Evolutionary conservation across 2,329 filamentous ascomycete genomes (phyloP).

Genomic region (Thielaviopsis ethacetica): DNA sequence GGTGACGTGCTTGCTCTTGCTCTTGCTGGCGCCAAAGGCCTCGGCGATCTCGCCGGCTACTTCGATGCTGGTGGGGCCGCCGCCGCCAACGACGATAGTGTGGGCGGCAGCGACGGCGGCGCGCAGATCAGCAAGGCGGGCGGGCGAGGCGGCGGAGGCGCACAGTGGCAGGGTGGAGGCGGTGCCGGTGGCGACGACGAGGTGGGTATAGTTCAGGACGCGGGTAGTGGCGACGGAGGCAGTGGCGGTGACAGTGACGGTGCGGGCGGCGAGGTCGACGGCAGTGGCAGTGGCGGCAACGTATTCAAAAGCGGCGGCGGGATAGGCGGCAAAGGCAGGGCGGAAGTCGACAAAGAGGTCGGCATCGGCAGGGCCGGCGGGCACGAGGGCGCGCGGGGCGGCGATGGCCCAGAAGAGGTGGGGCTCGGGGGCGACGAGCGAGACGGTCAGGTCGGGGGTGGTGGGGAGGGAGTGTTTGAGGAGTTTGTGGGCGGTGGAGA

Average conservation of each 20-base stretch:
- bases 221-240: conserved; percentile 18
- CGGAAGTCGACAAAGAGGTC: conserved; percentile 21
- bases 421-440: conserved; percentile 30
- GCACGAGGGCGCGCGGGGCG: conserved; percentile 31
- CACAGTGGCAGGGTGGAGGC: conserved; percentile 17
- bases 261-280: conserved; percentile 26
- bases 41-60: conserved; percentile 22
- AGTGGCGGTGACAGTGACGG: conserved; percentile 24
- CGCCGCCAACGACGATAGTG: conserved; percentile 23
- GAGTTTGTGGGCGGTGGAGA: conserved; percentile 33
- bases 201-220: conserved; percentile 27
- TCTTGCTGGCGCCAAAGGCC: conserved; percentile 15
- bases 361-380: conserved; percentile 28
- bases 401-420: conserved; percentile 33
- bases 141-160: conserved; percentile 26
- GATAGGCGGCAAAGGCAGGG: conserved; percentile 33
- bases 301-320: conserved; percentile 32
- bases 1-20: conserved; percentile 18
- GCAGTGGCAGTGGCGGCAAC: conserved; percentile 30
- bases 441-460: conserved; percentile 25
- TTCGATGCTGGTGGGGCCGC: conserved; percentile 24
- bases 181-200: conserved; percentile 32
- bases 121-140: conserved; percentile 22
- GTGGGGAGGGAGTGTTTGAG: conserved; percentile 27
- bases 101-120: conserved; percentile 21